A percentile compares a stretch with the other conserved stretches of the same genome.
Conservation (phyloP, 192 early-diverging fungal genomes). For the Podila horticola region DNA sequence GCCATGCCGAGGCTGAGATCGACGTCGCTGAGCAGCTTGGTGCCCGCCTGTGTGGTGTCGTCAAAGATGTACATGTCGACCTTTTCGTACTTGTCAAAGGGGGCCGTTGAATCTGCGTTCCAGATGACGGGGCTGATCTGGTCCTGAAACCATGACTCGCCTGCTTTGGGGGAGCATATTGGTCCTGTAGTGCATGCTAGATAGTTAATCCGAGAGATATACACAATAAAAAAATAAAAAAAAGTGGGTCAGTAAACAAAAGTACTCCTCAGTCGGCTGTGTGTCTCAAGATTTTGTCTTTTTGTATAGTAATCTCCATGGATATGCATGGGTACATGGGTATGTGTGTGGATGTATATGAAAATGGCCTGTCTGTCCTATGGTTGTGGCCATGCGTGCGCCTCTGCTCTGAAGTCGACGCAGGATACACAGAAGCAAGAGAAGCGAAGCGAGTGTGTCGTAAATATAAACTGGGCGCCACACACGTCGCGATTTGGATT, state of each 20-base stretch:
- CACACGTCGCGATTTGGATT: too few relatives aligned
- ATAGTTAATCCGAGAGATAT: neutral
- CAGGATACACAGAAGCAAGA: too few relatives aligned
- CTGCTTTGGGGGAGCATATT: conserved; percentile 24
- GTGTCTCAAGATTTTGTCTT: too few relatives aligned
- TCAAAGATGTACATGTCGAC: conserved; percentile 39
- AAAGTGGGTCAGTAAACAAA: neutral
- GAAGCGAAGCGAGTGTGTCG: too few relatives aligned
- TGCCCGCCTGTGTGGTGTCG: neutral
- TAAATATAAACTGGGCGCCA: too few relatives aligned
- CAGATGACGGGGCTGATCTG: conserved; percentile 22
- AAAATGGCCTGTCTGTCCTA: too few relatives aligned
- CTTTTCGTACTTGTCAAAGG: conserved; percentile 20
- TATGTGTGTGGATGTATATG: too few relatives aligned
- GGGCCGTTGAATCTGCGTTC: conserved; percentile 11
- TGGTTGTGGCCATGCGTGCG: too few relatives aligned
- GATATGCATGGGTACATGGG: too few relatives aligned
- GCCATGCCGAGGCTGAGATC: conserved; percentile 6
- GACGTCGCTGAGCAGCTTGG: conserved; percentile 7
- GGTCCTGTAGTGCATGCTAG: conserved; percentile 17
- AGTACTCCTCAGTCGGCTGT: too few relatives aligned
- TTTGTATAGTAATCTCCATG: too few relatives aligned
- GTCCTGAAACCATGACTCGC: conserved; percentile 24
- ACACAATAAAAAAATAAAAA: neutral
- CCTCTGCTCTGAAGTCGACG: too few relatives aligned